Evolutionary conservation across 768 basidiomycete species (phyloP), one percentile per base, ranked within the genome.

Genomic region (Phanerodontia chrysosporium): DNA sequence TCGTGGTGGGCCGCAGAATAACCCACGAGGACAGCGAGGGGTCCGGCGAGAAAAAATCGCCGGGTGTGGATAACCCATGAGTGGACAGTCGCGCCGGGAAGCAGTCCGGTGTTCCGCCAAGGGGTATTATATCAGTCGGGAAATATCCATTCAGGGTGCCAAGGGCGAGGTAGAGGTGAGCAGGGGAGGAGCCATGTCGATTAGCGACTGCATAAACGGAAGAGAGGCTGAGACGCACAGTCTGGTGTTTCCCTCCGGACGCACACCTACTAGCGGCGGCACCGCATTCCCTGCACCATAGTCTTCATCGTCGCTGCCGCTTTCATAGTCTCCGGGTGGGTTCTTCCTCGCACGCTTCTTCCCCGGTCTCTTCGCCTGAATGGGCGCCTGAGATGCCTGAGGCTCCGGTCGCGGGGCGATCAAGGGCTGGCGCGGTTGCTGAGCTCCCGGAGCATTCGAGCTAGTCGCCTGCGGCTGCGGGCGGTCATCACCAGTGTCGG

Each of bases 231-330:
- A n/a, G 39, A 63, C 62, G 46, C 48, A 63, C 62, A 63, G 62
- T 45, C 62, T 51, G 49, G 32, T 42, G 29, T 49, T 57, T 7
- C 27, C 39, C 21, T 46, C 58, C 7, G 62, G 62, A n/a, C 62
- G n/a, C n/a, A n/a, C n/a, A n/a, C 62, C 22, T 51, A 32, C n/a
- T n/a, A 63, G 55, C 1, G 62, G 62, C 2, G 62, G 58, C 18
- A 63, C 54, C 21, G 51, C 60, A 45, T n/a, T 12, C 2, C 14
- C 30, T 35, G 32, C 25, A 2, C 12, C 21, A 14, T 22, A 4
- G 21, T 63, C 58, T 12, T 63, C 58, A 18, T 59, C 58, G n/a
- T 63, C 62, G n/a, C 49, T 59, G 6, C 39, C 58, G 49, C 55
- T 57, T 14, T 52, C 54, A 8, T n/a, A n/a, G 2, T 45, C 56